A percentile compares a stretch with the other conserved stretches of the same genome.
phyloP scores from a whole-genome alignment of 306 rosid genomes.

The Datisca glomerata region DNA sequence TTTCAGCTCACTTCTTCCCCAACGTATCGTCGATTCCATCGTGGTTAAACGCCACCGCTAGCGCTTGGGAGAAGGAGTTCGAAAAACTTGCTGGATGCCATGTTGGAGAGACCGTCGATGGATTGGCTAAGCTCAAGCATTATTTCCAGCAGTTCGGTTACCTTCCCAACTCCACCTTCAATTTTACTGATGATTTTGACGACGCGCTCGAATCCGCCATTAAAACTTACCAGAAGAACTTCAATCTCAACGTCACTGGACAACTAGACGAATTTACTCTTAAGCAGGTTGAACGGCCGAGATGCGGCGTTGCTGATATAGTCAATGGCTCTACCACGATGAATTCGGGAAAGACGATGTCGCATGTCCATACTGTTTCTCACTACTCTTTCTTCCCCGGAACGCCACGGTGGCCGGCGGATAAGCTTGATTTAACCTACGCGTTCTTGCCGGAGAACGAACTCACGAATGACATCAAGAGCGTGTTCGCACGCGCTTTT shows the following conservation, averaged over 20 bases:
- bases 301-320: slow-evolving; percentile 69
- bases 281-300: slow-evolving; percentile 26
- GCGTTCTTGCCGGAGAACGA: slow-evolving; percentile 35
- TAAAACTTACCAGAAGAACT: slow-evolving; percentile 51
- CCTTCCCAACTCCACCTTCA: slow-evolving; percentile 30
- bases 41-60: slow-evolving; percentile 7
- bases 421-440: slow-evolving; percentile 37
- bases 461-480: slow-evolving; percentile 24
- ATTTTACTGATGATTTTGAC: slow-evolving; percentile 64
- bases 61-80: slow-evolving; percentile 59
- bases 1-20: slow-evolving; percentile 61
- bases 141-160: slow-evolving; percentile 69
- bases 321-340: slow-evolving; percentile 54
- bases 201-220: slow-evolving; percentile 38
- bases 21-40: slow-evolving; percentile 40
- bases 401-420: slow-evolving; percentile 51
- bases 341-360: slow-evolving; percentile 46
- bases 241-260: slow-evolving; percentile 78
- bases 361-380: slow-evolving; percentile 43
- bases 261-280: slow-evolving; percentile 43
- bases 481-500: slow-evolving; percentile 48
- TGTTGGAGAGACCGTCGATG: slow-evolving; percentile 28
- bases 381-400: slow-evolving; percentile 57
- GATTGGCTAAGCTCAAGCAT: slow-evolving; percentile 46
- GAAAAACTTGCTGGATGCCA: slow-evolving; percentile 40